Percentiles rank a stretch among this genome's conserved stretches.
These are phyloP conservation scores for Linnemannia exigua DNA, from an alignment of 192 early-diverging fungal species.

Conservation along the genomic window DNA sequence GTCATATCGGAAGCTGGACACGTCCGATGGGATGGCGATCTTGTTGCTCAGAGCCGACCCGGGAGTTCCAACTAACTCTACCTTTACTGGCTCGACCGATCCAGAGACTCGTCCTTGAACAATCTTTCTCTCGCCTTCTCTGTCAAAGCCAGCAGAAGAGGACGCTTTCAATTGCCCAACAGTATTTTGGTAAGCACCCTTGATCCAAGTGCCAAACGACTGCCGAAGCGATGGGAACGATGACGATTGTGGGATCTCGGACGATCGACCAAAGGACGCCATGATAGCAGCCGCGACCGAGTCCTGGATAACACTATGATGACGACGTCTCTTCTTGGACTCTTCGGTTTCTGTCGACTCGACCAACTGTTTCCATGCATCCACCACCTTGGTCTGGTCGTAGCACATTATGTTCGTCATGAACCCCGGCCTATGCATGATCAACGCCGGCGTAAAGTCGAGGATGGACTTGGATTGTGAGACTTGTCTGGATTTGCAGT, in stretches of 20 bases:
- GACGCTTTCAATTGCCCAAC: background rate
- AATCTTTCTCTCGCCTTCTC: background rate
- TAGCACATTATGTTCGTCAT: constrained; percentile 16
- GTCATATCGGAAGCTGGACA: constrained; percentile 49
- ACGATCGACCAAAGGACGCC: background rate
- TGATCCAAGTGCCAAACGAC: constrained; percentile 4
- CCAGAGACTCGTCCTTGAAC: background rate
- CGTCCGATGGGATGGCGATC: constrained; percentile 25
- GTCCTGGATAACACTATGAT: constrained; percentile 4
- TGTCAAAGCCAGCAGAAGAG: background rate
- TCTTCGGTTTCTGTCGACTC: constrained; percentile 27
- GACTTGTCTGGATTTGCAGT: constrained; percentile 6
- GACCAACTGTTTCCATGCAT: constrained; percentile 13
- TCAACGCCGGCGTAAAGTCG: constrained; percentile 24
- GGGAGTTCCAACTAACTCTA: background rate
- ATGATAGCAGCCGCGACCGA: constrained; percentile 1
- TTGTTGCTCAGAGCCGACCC: background rate
- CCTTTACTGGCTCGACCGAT: background rate
- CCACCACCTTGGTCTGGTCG: constrained; percentile 7
- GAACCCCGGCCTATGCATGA: constrained; percentile 23
- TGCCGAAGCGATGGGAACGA: background rate
- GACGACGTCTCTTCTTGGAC: constrained; percentile 9
- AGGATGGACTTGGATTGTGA: constrained; percentile 44
- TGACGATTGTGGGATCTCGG: background rate
- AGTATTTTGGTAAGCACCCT: constrained; percentile 9